Evolutionary conservation across 352 stramenopile species (phyloP).

Genomic region (Pythium insidiosum): DNA sequence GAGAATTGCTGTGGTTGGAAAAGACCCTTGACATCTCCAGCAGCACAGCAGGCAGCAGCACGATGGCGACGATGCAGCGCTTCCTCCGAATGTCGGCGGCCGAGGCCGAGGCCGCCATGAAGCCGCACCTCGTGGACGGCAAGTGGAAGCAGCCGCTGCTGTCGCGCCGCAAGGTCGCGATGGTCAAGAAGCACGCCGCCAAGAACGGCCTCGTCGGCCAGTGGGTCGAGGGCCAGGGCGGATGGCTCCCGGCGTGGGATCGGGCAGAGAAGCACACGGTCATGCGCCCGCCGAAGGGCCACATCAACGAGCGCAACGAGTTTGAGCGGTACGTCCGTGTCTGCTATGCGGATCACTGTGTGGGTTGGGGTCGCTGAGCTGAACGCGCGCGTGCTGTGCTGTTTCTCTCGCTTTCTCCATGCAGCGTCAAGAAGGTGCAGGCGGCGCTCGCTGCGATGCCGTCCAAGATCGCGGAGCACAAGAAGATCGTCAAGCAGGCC

Average conservation of each 20-base stretch:
- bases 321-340: slow-evolving; percentile 52
- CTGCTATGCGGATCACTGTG: too few relatives aligned
- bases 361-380: neutral
- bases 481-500: slow-evolving; percentile 70
- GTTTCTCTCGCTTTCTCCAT: too few relatives aligned
- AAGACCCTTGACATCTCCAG: slow-evolving; percentile 1
- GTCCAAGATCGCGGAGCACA: slow-evolving; percentile 81
- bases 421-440: slow-evolving; percentile 81
- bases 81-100: slow-evolving; percentile 67
- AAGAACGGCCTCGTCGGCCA: slow-evolving; percentile 61
- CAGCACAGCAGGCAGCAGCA: neutral
- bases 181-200: slow-evolving; percentile 77
- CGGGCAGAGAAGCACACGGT: slow-evolving; percentile 78
- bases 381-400: too few relatives aligned
- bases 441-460: slow-evolving; percentile 75
- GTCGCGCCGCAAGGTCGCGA: slow-evolving; percentile 68
- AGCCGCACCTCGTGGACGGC: slow-evolving; percentile 65
- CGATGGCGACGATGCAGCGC: slow-evolving; percentile 37
- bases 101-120: slow-evolving; percentile 74
- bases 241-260: slow-evolving; percentile 77
- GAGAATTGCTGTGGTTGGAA: slow-evolving; percentile 7
- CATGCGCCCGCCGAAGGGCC: slow-evolving; percentile 76
- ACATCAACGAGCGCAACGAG: slow-evolving; percentile 74
- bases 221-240: slow-evolving; percentile 74
- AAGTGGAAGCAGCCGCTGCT: slow-evolving; percentile 83